Conservation (phyloP, 2,329 filamentous ascomycete genomes). For the Paracoccidioides brasiliensis region DNA sequence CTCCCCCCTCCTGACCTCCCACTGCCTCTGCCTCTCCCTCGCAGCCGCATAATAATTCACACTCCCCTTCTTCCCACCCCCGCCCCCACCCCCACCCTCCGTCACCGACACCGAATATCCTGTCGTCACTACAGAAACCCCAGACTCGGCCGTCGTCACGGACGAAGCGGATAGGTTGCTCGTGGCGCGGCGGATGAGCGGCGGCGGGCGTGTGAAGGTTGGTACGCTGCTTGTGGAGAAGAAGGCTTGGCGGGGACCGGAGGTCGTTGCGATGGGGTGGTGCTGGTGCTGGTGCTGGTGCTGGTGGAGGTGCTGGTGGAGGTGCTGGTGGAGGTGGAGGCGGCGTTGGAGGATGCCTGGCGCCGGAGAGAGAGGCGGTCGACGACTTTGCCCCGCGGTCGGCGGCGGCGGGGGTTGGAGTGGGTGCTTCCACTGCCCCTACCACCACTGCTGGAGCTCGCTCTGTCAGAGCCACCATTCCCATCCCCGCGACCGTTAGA, state of each 20-base stretch:
- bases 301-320: constrained; percentile 28
- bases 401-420: constrained; percentile 26
- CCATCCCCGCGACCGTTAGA: constrained; percentile 5
- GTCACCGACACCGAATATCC: not conserved
- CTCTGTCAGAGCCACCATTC: constrained; percentile 14
- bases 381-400: constrained; percentile 30
- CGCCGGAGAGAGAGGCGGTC: constrained; percentile 33
- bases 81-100: constrained; percentile 14
- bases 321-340: constrained; percentile 18
- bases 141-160: constrained; percentile 1
- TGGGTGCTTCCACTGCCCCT: constrained; percentile 12
- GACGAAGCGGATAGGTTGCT: constrained; percentile 20
- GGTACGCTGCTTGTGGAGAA: constrained; percentile 13
- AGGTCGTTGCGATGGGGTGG: constrained; percentile 31
- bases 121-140: not conserved
- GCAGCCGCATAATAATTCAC: constrained; percentile 45
- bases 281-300: constrained; percentile 18
- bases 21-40: constrained; percentile 46
- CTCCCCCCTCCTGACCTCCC: constrained; percentile 36
- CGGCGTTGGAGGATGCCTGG: constrained; percentile 33
- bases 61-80: constrained; percentile 43
- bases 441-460: constrained; percentile 15
- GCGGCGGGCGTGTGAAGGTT: constrained; percentile 2
- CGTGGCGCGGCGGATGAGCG: constrained; percentile 16
- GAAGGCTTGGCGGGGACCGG: constrained; percentile 25